Conservation (phyloP, 345 rosid genomes). For the Rhizophora apiculata region DNA sequence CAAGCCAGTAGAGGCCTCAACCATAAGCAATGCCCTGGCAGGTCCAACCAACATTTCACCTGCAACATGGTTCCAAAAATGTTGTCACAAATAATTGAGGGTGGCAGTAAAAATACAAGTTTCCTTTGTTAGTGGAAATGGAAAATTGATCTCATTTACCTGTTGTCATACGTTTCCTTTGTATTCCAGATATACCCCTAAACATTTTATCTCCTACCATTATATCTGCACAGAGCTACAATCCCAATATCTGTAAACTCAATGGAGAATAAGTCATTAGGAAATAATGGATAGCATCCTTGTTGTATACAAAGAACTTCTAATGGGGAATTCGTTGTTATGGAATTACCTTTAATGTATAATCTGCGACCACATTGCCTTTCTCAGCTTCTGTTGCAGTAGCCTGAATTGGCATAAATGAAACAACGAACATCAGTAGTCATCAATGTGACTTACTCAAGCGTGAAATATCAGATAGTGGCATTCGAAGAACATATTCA, state of each 20-base stretch:
- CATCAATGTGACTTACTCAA: neutral
- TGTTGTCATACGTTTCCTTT: slow-evolving; percentile 77
- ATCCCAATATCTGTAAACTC: slow-evolving; percentile 56
- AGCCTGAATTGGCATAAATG: slow-evolving; percentile 35
- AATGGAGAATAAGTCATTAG: neutral
- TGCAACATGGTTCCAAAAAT: slow-evolving; percentile 12
- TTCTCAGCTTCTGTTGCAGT: slow-evolving; percentile 45
- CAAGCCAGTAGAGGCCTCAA: slow-evolving; percentile 74
- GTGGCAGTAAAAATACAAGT: neutral
- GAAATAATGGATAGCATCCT: neutral
- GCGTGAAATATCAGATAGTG: neutral
- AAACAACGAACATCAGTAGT: neutral
- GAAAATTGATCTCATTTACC: slow-evolving; percentile 33
- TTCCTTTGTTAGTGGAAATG: neutral
- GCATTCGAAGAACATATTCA: no score
- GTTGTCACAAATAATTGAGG: neutral
- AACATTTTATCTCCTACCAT: slow-evolving; percentile 69
- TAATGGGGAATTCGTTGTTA: neutral
- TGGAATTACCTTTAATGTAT: slow-evolving; percentile 58
- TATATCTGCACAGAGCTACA: slow-evolving; percentile 66
- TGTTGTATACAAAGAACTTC: neutral
- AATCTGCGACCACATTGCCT: slow-evolving; percentile 73
- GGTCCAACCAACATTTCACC: slow-evolving; percentile 82
- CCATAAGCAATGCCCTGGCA: slow-evolving; percentile 65
- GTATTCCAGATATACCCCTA: slow-evolving; percentile 84